Conservation (phyloP, 2,329 filamentous ascomycete species). For the Scedosporium aurantiacum region DNA sequence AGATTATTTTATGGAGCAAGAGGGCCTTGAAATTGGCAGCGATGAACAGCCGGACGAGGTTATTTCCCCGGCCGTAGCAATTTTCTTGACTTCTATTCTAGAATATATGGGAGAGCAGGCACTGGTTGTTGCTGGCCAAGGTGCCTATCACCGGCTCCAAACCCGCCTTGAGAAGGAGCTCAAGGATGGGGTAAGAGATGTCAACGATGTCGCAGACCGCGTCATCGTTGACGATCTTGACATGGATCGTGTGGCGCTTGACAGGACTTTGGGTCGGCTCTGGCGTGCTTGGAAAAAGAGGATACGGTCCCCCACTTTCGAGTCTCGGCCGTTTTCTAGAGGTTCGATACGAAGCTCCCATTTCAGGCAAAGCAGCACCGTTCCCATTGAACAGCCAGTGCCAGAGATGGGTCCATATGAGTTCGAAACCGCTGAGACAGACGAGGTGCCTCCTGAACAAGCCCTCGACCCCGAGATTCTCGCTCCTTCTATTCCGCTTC, state of each 20-base stretch:
- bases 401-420: slow-evolving; percentile 3
- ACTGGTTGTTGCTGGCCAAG: slow-evolving; percentile 75
- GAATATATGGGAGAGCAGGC: slow-evolving; percentile 92
- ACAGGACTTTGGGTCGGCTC: slow-evolving; percentile 74
- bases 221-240: slow-evolving; percentile 83
- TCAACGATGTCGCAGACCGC: slow-evolving; percentile 45
- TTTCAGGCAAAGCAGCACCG: slow-evolving; percentile 17
- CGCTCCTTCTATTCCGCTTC: slow-evolving; percentile 49
- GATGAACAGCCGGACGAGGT: slow-evolving; percentile 40
- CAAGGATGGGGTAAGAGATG: slow-evolving; percentile 35
- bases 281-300: slow-evolving; percentile 96
- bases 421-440: slow-evolving; percentile 24
- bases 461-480: slow-evolving; percentile 18
- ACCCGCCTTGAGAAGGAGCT: slow-evolving; percentile 48
- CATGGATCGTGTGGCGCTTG: slow-evolving; percentile 85
- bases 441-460: slow-evolving; percentile 27
- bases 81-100: slow-evolving; percentile 89
- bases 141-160: slow-evolving; percentile 60
- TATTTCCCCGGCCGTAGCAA: slow-evolving; percentile 83
- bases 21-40: slow-evolving; percentile 45
- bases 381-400: background rate
- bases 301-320: slow-evolving; percentile 46
- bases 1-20: slow-evolving; percentile 74
- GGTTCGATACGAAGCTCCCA: slow-evolving; percentile 27
- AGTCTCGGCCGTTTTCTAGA: slow-evolving; percentile 38